Evolutionary conservation across 2,329 filamentous ascomycete species (phyloP).

Genomic region (Elsinoe batatas): DNA sequence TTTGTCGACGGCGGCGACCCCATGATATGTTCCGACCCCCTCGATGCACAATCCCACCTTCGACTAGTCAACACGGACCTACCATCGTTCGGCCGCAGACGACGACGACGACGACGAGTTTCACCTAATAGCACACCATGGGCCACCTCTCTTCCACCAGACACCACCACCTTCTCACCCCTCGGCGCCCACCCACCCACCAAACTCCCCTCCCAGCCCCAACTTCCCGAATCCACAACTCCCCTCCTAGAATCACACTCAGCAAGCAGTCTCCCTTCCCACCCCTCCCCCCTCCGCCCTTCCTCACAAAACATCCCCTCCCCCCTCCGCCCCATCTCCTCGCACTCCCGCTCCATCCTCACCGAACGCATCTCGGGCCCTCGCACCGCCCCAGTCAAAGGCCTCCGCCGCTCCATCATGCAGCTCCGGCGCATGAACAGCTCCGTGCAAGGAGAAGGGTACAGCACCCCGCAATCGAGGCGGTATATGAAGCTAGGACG

Average conservation of each 20-base stretch:
- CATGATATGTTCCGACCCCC: not conserved
- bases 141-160: conserved; percentile 1
- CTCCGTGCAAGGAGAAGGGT: conserved; percentile 22
- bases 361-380: conserved; percentile 20
- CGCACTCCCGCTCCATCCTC: not conserved
- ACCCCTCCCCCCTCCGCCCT: not conserved
- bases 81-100: not conserved
- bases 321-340: not conserved
- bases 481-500: conserved; percentile 33
- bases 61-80: not conserved
- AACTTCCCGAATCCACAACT: not conserved
- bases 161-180: conserved; percentile 1
- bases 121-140: not conserved
- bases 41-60: not conserved
- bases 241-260: not conserved
- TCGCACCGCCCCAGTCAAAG: conserved; percentile 27
- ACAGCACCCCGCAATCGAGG: conserved; percentile 22
- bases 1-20: conserved; percentile 7
- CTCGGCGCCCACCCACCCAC: conserved; percentile 1
- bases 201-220: not conserved
- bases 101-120: not conserved
- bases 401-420: conserved; percentile 31
- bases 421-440: conserved; percentile 36
- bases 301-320: not conserved
- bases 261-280: conserved; percentile 7